A percentile compares a stretch with the other conserved stretches of the same genome.
Conservation (phyloP, 805 yeast species). For the Tanozyma kutaoensis region DNA sequence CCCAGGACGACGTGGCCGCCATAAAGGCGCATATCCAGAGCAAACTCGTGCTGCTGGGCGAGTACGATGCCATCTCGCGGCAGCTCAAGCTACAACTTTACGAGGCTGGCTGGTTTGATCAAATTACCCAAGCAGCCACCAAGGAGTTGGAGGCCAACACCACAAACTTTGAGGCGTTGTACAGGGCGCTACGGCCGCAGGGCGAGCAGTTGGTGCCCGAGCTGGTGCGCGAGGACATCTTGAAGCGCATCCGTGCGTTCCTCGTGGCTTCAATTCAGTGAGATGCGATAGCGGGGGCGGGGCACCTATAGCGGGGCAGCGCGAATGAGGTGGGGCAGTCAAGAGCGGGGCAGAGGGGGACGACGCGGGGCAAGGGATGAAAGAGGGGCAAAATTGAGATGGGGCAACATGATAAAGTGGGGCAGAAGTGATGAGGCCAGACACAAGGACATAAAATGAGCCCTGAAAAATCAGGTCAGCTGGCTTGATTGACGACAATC, state of each 20-base stretch:
- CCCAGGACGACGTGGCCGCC: conserved; percentile 8
- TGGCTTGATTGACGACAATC: too few species aligned
- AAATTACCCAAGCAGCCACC: conserved; percentile 46
- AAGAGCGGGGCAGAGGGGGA: too few species aligned
- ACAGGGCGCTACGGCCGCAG: conserved; percentile 41
- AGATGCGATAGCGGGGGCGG: too few species aligned
- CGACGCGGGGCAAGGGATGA: too few species aligned
- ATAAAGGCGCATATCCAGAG: conserved; percentile 54
- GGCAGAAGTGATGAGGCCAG: too few species aligned
- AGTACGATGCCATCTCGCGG: conserved; percentile 62
- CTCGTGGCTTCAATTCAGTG: conserved; percentile 31
- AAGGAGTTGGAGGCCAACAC: conserved; percentile 17
- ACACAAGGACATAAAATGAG: too few species aligned
- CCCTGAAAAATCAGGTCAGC: too few species aligned
- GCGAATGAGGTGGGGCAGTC: too few species aligned
- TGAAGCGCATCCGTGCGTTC: conserved; percentile 45
- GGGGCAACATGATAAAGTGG: too few species aligned
- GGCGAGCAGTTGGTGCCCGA: conserved; percentile 66
- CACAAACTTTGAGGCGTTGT: conserved; percentile 40
- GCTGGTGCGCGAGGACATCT: conserved; percentile 43
- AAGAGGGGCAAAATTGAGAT: too few species aligned
- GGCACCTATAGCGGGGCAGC: too few species aligned
- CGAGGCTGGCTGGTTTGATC: conserved; percentile 80
- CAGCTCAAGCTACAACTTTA: conserved; percentile 49
- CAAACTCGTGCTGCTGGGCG: conserved; percentile 63